Evolutionary conservation across 2,329 filamentous ascomycete species (phyloP).

Genomic region (Penicillium sp.): DNA sequence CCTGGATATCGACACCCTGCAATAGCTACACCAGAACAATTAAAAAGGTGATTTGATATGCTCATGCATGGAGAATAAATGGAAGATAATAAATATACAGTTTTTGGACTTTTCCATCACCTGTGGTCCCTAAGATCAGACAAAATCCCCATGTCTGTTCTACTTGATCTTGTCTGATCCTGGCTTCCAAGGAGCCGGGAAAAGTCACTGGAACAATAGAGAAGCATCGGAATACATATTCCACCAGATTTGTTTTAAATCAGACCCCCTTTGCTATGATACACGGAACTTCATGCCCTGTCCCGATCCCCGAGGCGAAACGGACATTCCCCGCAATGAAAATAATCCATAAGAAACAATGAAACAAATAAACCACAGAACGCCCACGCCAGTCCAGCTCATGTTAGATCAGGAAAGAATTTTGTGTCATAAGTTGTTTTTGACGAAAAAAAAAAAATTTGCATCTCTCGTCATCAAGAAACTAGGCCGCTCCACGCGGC

Average conservation of each 20-base stretch:
- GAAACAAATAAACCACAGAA: conserved; percentile 8
- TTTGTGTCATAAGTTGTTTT: conserved; percentile 4
- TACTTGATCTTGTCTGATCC: conserved; percentile 14
- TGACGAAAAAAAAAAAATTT: not conserved
- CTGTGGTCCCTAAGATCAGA: conserved; percentile 15
- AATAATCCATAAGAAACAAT: conserved; percentile 6
- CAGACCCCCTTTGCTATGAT: conserved; percentile 10
- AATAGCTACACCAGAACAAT: not conserved
- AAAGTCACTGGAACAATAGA: not conserved
- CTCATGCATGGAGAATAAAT: not conserved
- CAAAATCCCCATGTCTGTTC: not conserved
- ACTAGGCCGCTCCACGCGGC: conserved; percentile 64
- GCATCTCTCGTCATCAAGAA: not conserved
- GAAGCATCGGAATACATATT: not conserved
- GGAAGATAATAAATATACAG: not conserved
- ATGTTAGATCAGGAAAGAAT: conserved; percentile 10
- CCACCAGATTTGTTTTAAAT: not conserved
- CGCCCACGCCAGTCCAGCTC: conserved; percentile 18
- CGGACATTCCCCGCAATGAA: conserved; percentile 2
- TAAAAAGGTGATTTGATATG: not conserved
- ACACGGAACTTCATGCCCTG: conserved; percentile 13
- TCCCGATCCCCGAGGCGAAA: not conserved
- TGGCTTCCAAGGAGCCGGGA: not conserved
- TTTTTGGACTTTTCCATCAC: not conserved
- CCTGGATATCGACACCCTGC: not conserved